Evolutionary conservation across 768 basidiomycete species (phyloP), one percentile per base, ranked within the genome.

Genomic region (Hericium coralloides): DNA sequence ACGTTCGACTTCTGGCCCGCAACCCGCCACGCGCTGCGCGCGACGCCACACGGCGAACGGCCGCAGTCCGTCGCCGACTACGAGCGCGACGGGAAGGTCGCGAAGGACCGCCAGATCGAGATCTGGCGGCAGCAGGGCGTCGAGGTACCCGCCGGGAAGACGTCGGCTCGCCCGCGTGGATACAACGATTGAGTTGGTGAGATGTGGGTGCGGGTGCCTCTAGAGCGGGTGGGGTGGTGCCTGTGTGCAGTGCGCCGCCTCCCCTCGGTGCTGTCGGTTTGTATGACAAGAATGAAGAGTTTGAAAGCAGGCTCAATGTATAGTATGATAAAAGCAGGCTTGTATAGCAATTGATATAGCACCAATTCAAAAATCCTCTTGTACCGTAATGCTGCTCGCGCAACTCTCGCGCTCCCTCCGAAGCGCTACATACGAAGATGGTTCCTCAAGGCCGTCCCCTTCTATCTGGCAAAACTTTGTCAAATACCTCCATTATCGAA

Each of bases 1-100:
- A 89, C 81, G 12, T 91, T 90, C 64, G 89, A 92, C 69, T 89
- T 89, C 69, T 91, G 81, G 82, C 87, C 87, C 10, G 77, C 79
- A 38, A 82, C 78, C 39, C 80, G 90, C 31, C 91, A 92, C 66
- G 90, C 87, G 14, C 73, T 91, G 38, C 82, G 90, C 49, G 85
- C 84, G 10, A 92, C 90, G 2, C 91, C 90, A 54, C 88, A 87
- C 60, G 91, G 82, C 12, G 88, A 92, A 67, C 79, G 77, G 59
- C 91, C 90, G 1, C 75, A 75, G n/a, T 88, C 85, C 0, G 91
- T 91, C 18, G 80, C 73, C 47, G 86, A 82, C 48, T 92, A 89
- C 66, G 82, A 85, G 67, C 67, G 66, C 47, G 63, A 74, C 62
- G 88, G 89, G 14, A 84, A 85, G 67, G 67, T 74, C 51, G 87